A percentile compares a stretch with the other conserved stretches of the same genome.
Conservation (phyloP, 768 basidiomycete species). For the Termitomyces sp. region DNA sequence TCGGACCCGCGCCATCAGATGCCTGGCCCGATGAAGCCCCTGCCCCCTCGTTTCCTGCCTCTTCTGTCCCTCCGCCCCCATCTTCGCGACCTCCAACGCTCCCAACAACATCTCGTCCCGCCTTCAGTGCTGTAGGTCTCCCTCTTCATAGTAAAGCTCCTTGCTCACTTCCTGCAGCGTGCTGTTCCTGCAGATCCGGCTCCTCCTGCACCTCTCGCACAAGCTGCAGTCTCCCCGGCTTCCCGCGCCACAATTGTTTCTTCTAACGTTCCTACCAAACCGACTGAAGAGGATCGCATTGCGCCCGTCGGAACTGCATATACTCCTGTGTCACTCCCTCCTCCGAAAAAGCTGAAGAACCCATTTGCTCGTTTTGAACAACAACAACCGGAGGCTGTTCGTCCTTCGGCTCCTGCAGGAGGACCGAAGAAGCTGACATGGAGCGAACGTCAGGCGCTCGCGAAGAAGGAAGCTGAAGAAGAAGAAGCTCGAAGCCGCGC, state of each 20-base stretch:
- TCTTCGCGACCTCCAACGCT: slow-evolving; percentile 44
- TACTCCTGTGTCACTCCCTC: slow-evolving; percentile 77
- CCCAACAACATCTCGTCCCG: slow-evolving; percentile 35
- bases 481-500: slow-evolving; percentile 62
- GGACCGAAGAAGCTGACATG: slow-evolving; percentile 82
- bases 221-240: slow-evolving; percentile 10
- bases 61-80: slow-evolving; percentile 28
- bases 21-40: slow-evolving; percentile 53
- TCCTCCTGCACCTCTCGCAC: slow-evolving; percentile 9
- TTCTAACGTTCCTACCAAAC: slow-evolving; percentile 55
- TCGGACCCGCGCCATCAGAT: slow-evolving; percentile 42
- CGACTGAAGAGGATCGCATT: slow-evolving; percentile 76
- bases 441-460: slow-evolving; percentile 88
- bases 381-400: slow-evolving; percentile 33
- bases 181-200: slow-evolving; percentile 1
- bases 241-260: slow-evolving; percentile 31
- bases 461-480: slow-evolving; percentile 80
- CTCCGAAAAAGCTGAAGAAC: slow-evolving; percentile 85
- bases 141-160: not conserved
- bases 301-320: slow-evolving; percentile 84
- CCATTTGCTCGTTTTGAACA: slow-evolving; percentile 65
- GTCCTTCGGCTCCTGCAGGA: slow-evolving; percentile 22
- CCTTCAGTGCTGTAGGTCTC: slow-evolving; percentile 29
- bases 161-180: slow-evolving; percentile 9
- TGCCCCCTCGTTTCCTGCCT: slow-evolving; percentile 28